Conservation (phyloP, 2,329 filamentous ascomycete species). For the Myriosclerotinia duriaeana region DNA sequence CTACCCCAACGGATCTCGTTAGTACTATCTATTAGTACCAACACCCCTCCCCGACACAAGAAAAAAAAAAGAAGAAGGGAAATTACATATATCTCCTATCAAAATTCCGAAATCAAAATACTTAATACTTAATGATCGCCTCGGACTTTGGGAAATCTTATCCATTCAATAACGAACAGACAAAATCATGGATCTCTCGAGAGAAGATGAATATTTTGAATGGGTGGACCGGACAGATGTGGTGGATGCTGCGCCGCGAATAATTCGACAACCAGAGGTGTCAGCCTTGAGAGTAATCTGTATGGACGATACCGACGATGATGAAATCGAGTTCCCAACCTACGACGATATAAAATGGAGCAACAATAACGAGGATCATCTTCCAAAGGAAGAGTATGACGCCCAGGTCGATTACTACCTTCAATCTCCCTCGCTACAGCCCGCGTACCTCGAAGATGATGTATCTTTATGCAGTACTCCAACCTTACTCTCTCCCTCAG, state of each 20-base stretch:
- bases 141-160: neutral
- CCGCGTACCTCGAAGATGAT: conserved; percentile 39
- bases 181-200: conserved; percentile 16
- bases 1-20: conserved; percentile 12
- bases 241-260: conserved; percentile 13
- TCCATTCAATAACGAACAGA: neutral
- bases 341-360: conserved; percentile 41
- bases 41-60: neutral
- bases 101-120: neutral
- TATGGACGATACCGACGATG: conserved; percentile 81
- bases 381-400: conserved; percentile 36
- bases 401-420: conserved; percentile 46
- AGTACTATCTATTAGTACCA: neutral
- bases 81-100: neutral
- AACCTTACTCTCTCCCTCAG: conserved; percentile 53
- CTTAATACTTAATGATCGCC: neutral
- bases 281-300: conserved; percentile 4
- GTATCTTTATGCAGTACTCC: conserved; percentile 55
- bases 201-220: conserved; percentile 23
- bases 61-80: neutral
- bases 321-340: conserved; percentile 46
- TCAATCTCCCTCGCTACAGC: conserved; percentile 60
- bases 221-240: conserved; percentile 20
- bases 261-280: conserved; percentile 20
- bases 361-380: conserved; percentile 5